These are phyloP conservation scores for Ophiostoma piceae DNA, from an alignment of 2,329 filamentous ascomycete genomes.

Conservation along the genomic window DNA sequence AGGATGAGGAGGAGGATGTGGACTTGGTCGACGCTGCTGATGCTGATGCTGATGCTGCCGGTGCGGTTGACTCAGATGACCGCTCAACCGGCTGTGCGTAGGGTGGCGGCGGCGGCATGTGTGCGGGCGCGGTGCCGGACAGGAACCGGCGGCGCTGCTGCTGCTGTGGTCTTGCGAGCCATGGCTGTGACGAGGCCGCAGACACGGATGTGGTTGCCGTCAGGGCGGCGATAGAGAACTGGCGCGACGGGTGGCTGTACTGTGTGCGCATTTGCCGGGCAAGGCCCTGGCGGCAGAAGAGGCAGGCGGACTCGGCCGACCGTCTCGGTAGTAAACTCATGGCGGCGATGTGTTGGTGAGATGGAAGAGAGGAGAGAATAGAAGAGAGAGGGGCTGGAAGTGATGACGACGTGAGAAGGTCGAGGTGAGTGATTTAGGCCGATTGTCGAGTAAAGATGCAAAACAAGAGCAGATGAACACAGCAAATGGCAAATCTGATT, in stretches of 20 bases:
- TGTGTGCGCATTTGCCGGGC: slow-evolving; percentile 40
- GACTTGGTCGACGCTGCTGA: neutral
- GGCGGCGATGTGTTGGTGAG: no score
- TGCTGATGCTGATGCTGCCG: slow-evolving; percentile 2
- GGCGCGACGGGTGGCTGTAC: slow-evolving; percentile 29
- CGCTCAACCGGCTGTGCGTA: slow-evolving; percentile 16
- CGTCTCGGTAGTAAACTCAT: slow-evolving; percentile 41
- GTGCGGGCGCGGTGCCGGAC: slow-evolving; percentile 45
- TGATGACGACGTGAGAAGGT: neutral
- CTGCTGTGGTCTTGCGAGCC: slow-evolving; percentile 31
- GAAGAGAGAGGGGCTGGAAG: neutral
- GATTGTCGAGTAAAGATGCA: neutral
- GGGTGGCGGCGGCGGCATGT: slow-evolving; percentile 31
- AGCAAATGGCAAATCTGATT: neutral
- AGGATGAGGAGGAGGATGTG: slow-evolving; percentile 6
- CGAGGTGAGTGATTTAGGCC: neutral
- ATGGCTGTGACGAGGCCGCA: slow-evolving; percentile 33
- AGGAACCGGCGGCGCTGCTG: slow-evolving; percentile 38
- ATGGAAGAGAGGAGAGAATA: neutral
- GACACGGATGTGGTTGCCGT: slow-evolving; percentile 26
- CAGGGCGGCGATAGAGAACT: slow-evolving; percentile 26
- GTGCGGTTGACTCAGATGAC: neutral
- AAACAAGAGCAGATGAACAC: neutral
- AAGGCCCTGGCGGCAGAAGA: slow-evolving; percentile 39
- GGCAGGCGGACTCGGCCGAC: slow-evolving; percentile 38